Conservation (phyloP, 192 early-diverging fungal species). For the Entomortierella parvispora region DNA sequence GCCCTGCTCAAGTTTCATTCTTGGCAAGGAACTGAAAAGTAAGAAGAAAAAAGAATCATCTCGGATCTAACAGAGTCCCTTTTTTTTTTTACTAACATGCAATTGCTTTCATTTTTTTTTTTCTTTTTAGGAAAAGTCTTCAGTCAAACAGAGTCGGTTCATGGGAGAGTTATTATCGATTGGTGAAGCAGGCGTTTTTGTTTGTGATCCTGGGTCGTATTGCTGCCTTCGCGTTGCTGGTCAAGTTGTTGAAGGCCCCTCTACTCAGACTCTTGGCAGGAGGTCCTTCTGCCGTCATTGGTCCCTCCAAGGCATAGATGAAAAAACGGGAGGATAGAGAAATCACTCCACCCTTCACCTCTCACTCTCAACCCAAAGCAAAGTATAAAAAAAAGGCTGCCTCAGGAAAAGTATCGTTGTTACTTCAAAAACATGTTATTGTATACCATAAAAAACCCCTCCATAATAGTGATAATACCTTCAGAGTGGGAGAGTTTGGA, state of each 20-base stretch:
- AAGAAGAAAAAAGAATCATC: not conserved
- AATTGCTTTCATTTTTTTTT: not conserved
- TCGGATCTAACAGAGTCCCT: not conserved
- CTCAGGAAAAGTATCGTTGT: too few species aligned
- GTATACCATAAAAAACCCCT: too few species aligned
- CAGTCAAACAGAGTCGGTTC: constrained; percentile 48
- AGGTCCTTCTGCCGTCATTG: constrained; percentile 5
- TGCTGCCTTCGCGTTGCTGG: constrained; percentile 31
- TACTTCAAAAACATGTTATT: too few species aligned
- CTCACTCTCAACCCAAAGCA: too few species aligned
- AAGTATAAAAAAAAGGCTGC: too few species aligned
- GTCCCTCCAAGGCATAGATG: not conserved
- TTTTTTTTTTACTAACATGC: not conserved
- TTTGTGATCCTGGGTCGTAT: constrained; percentile 48
- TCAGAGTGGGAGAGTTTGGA: too few species aligned
- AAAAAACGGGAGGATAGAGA: not conserved
- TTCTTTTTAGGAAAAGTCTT: constrained; percentile 16
- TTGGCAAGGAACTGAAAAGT: constrained; percentile 52
- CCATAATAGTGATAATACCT: too few species aligned
- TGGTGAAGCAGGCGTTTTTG: constrained; percentile 47
- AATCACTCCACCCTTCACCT: too few species aligned
- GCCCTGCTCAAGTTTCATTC: constrained; percentile 52
- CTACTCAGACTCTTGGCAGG: constrained; percentile 16
- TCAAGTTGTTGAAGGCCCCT: constrained; percentile 34
- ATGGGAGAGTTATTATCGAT: constrained; percentile 47